Conservation (phyloP, 352 stramenopile genomes). For the Phytophthora ohioensis region DNA sequence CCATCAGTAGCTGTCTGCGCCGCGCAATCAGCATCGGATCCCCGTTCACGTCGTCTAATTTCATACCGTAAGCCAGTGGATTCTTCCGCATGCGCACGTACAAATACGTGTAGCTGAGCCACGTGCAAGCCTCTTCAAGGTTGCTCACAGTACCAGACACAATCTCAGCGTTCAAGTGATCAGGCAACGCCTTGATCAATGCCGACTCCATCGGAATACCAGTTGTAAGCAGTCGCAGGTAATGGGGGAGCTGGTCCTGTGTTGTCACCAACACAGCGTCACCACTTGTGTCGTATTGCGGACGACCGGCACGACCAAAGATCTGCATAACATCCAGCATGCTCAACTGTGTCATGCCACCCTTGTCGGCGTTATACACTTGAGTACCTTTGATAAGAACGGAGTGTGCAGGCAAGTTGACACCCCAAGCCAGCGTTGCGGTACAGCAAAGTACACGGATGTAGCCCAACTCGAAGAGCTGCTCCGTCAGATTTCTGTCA, state of each 20-base stretch:
- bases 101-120: constrained; percentile 99
- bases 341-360: constrained; percentile 96
- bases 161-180: constrained; percentile 99
- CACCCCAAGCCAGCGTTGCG: constrained; percentile 98
- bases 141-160: constrained; percentile 98
- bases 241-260: constrained; percentile 93
- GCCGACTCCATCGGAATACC: constrained; percentile 98
- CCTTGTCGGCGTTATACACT: constrained; percentile 99
- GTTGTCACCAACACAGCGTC: constrained; percentile 99
- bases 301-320: constrained; percentile 97
- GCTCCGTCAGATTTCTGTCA: constrained; percentile 96
- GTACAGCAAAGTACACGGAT: constrained; percentile 99
- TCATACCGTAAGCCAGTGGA: constrained; percentile 98
- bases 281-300: constrained; percentile 99
- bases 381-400: constrained; percentile 99
- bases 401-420: constrained; percentile 98
- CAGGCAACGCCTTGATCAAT: constrained; percentile 98
- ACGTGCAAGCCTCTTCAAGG: constrained; percentile 95
- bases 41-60: constrained; percentile 90
- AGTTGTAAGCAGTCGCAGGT: constrained; percentile 96
- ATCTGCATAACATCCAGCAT: constrained; percentile 99
- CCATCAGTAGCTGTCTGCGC: constrained; percentile 74
- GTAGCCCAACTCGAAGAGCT: constrained; percentile 97
- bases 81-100: constrained; percentile 99
- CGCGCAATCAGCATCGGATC: constrained; percentile 90